These are phyloP conservation scores for Lentinula sp. DNA, from an alignment of 768 basidiomycete genomes.

Conservation along the genomic window DNA sequence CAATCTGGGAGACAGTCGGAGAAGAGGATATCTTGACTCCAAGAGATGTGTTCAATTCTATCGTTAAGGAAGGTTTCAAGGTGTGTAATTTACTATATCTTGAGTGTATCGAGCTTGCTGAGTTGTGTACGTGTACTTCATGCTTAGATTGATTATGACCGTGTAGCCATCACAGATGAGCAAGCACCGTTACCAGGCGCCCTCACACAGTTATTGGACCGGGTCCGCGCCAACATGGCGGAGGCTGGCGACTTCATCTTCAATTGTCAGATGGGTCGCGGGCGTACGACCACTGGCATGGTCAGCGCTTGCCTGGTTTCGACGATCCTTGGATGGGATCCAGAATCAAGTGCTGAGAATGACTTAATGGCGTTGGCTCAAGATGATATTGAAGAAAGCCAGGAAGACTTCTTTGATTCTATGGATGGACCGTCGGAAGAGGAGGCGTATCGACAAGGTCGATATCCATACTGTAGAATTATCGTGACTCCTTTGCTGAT, in stretches of 20 bases:
- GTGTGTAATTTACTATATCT: conserved; percentile 27
- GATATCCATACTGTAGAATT: conserved; percentile 2
- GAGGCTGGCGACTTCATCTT: conserved; percentile 78
- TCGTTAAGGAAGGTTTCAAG: conserved; percentile 71
- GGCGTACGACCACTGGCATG: conserved; percentile 95
- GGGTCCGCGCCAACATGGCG: conserved; percentile 54
- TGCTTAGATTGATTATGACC: conserved; percentile 71
- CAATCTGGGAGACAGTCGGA: conserved; percentile 87
- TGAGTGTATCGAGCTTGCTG: neutral
- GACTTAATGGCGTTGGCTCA: conserved; percentile 19
- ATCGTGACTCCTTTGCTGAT: neutral
- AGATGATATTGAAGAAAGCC: conserved; percentile 23
- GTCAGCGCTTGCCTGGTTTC: conserved; percentile 84
- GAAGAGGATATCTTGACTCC: conserved; percentile 86
- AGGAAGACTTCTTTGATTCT: conserved; percentile 47
- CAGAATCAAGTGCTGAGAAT: conserved; percentile 20
- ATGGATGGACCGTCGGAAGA: conserved; percentile 86
- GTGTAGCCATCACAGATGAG: conserved; percentile 97
- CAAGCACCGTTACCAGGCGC: conserved; percentile 92
- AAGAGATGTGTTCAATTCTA: conserved; percentile 70
- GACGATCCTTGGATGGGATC: conserved; percentile 57
- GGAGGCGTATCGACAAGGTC: conserved; percentile 84
- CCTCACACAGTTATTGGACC: conserved; percentile 69
- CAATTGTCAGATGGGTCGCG: conserved; percentile 96
- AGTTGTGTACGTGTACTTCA: neutral